Base-by-base conservation (phyloP, 352 stramenopile genomes). In the Globisporangium spinosum region DNA sequence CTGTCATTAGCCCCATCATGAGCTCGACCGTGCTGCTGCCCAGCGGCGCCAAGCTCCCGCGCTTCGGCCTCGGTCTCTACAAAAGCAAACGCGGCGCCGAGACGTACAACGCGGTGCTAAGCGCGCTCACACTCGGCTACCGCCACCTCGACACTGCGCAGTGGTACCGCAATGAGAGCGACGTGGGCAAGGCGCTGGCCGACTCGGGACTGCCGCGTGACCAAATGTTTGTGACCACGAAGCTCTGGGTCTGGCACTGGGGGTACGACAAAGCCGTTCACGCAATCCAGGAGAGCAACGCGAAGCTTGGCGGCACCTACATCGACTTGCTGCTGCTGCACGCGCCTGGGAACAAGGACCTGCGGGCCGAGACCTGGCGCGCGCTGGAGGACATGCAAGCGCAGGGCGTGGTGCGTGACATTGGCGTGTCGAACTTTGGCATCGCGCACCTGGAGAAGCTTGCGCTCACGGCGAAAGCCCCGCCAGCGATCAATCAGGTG, bases 391-490 rank as follows among this genome's bases (percentile, higher is more conserved):
- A 90, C 7, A 65, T 80, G 17, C 77, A 80, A 17, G 27, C 66
- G 1, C 61, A 80, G 32, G 90, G 91, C 0, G 69, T 92, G 15
- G 62, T 94, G 49, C 78, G 77, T 49, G 82, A 94, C 51, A 93
- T 96, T 60, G 93, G 91, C 29, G 89, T 98, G 32, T 96, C 83
- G 25, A 98, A 98, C 72, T 97, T 96, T 76, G 70, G 84, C 3
- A 69, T 89, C n/a, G 77, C 73, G 9, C 91, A 98, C 70, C 77
- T 97, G 22, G 67, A 89, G 60, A 89, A 92, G 59, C 66, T 98
- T 0, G 75, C 90, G 58, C 70, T 82, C 60, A 81, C 79, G 4
- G 80, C 69, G 34, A 75, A 69, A 8, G 78, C 82, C 23, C 87
- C 83, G 57, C 86, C 86, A 0, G 83, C 84, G 1, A 87, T 95